phyloP scores from a whole-genome alignment of 163 green algal genomes.

The Picocystis sp. region DNA sequence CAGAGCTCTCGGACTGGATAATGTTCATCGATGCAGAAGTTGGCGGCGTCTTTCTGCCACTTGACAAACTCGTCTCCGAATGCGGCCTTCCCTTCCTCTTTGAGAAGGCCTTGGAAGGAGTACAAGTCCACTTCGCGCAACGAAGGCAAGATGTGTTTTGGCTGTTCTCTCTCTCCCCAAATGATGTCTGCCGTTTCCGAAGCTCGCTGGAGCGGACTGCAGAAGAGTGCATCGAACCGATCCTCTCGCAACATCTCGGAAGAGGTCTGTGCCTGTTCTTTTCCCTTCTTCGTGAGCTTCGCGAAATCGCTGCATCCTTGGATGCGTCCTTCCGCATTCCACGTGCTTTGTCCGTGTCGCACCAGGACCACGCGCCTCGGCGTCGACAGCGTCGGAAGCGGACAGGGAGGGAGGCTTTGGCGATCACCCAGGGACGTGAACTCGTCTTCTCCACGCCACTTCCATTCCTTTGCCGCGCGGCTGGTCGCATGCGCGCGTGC shows the following conservation, averaged over 20 bases:
- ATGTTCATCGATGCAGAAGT: constrained; percentile 77
- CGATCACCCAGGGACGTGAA: constrained; percentile 6
- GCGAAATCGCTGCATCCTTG: constrained; percentile 66
- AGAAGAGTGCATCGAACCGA: constrained; percentile 39
- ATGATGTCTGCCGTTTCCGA: constrained; percentile 68
- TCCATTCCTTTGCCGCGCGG: too few species aligned
- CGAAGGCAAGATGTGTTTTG: constrained; percentile 23
- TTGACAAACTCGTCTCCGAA: constrained; percentile 47
- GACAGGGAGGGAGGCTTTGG: constrained; percentile 8
- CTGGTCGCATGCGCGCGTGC: too few species aligned
- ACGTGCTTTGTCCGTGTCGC: constrained; percentile 76
- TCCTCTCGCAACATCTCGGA: constrained; percentile 37
- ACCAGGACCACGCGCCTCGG: constrained; percentile 47
- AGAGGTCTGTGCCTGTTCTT: constrained; percentile 45
- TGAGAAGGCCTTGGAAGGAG: constrained; percentile 76
- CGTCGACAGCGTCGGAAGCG: constrained; percentile 8
- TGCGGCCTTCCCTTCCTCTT: constrained; percentile 53
- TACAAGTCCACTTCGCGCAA: constrained; percentile 92
- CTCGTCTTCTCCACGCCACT: not conserved
- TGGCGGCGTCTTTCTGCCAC: constrained; percentile 59
- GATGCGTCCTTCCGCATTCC: constrained; percentile 71
- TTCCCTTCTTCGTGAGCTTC: constrained; percentile 60
- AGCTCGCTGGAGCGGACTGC: constrained; percentile 55
- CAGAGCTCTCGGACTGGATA: constrained; percentile 56
- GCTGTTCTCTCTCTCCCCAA: constrained; percentile 23